These are phyloP conservation scores for Lathyrus tuberosus DNA, from an alignment of 306 rosid genomes.

Conservation along the genomic window DNA sequence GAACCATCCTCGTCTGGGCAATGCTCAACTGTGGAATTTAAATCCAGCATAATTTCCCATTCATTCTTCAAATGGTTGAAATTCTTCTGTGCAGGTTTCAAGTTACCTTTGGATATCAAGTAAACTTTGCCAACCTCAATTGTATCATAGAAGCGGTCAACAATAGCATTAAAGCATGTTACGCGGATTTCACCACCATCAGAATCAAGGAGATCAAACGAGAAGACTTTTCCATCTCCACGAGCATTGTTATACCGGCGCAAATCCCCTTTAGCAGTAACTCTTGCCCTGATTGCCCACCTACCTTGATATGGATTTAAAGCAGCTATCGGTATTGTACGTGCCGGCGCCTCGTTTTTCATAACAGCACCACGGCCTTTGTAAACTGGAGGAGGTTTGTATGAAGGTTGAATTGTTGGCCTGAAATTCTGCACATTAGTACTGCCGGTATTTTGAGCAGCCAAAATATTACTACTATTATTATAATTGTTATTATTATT, in stretches of 20 bases:
- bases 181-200: slow-evolving; percentile 96
- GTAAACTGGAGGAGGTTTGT: slow-evolving; percentile 83
- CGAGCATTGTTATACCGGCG: slow-evolving; percentile 96
- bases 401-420: slow-evolving; percentile 84
- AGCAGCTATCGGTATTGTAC: slow-evolving; percentile 82
- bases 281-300: slow-evolving; percentile 98
- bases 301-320: slow-evolving; percentile 95
- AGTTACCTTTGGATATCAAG: slow-evolving; percentile 87
- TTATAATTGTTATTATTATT: slow-evolving; percentile 35
- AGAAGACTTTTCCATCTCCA: slow-evolving; percentile 97
- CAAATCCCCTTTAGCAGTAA: slow-evolving; percentile 92
- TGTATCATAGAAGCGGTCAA: slow-evolving; percentile 77
- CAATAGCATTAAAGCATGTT: slow-evolving; percentile 95
- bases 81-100: slow-evolving; percentile 93
- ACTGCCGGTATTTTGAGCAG: slow-evolving; percentile 44
- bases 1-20: slow-evolving; percentile 92
- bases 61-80: slow-evolving; percentile 95
- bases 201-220: slow-evolving; percentile 95
- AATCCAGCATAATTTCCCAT: slow-evolving; percentile 89
- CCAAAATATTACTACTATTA: slow-evolving; percentile 39
- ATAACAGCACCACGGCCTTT: slow-evolving; percentile 70
- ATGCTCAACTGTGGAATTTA: slow-evolving; percentile 75
- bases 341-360: slow-evolving; percentile 95
- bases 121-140: slow-evolving; percentile 92
- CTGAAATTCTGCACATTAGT: slow-evolving; percentile 55